These are phyloP conservation scores for Cladosporium phlei DNA, from an alignment of 2,329 filamentous ascomycete species.

Conservation along the genomic window DNA sequence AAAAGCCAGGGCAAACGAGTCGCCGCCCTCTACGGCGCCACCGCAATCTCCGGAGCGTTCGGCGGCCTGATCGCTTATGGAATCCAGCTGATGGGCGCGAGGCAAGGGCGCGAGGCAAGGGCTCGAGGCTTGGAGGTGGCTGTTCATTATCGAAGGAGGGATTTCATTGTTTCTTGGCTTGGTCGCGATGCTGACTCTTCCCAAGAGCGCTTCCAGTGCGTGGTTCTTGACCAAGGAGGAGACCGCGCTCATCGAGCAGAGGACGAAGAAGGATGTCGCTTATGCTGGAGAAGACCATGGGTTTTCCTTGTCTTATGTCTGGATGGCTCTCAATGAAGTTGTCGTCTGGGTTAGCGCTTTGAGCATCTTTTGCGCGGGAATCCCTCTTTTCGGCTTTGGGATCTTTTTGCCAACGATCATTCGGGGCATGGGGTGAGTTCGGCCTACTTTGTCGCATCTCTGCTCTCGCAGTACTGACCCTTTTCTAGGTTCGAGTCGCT, in stretches of 20 bases:
- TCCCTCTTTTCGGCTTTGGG: slow-evolving; percentile 21
- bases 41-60: slow-evolving; percentile 24
- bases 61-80: slow-evolving; percentile 26
- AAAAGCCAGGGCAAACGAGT: slow-evolving; percentile 26
- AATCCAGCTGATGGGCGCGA: too few relatives aligned
- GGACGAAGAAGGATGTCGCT: slow-evolving; percentile 26
- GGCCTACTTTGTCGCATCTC: too few relatives aligned
- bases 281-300: slow-evolving; percentile 31
- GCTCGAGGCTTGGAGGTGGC: slow-evolving; percentile 22
- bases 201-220: slow-evolving; percentile 23
- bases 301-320: slow-evolving; percentile 28
- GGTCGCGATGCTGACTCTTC: slow-evolving; percentile 20
- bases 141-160: slow-evolving; percentile 20
- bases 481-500: slow-evolving; percentile 39
- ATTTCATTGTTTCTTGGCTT: slow-evolving; percentile 12
- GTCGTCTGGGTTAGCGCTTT: slow-evolving; percentile 28
- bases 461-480: too few relatives aligned
- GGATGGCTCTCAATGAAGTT: slow-evolving; percentile 29
- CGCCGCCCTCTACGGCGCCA: slow-evolving; percentile 24
- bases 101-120: slow-evolving; percentile 25
- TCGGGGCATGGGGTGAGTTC: slow-evolving; percentile 38
- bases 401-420: slow-evolving; percentile 35
- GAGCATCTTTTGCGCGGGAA: slow-evolving; percentile 31
- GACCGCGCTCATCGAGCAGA: slow-evolving; percentile 22
- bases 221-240: slow-evolving; percentile 26